Conservation (phyloP, 139 green algal genomes). For the Nannochloris sp. region DNA sequence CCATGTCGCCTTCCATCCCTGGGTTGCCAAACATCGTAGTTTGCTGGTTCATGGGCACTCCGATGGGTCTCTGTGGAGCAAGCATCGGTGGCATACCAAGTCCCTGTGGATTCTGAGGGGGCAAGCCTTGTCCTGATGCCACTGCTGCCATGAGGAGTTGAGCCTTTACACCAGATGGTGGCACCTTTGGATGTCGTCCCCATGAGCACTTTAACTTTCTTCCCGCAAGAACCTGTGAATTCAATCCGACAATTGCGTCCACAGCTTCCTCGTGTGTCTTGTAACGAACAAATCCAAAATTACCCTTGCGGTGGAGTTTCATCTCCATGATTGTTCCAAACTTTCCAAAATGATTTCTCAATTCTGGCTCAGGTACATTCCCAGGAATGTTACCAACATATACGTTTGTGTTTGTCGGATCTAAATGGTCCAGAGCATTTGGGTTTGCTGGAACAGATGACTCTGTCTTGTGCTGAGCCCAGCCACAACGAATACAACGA, state of each 20-base stretch:
- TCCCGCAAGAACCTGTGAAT: conserved; percentile 28
- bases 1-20: neutral
- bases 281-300: conserved; percentile 61
- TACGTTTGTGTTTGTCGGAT: conserved; percentile 66
- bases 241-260: conserved; percentile 48
- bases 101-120: neutral
- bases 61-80: neutral
- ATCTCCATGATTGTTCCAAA: conserved; percentile 54
- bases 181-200: conserved; percentile 35
- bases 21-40: neutral
- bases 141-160: conserved; percentile 50
- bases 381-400: conserved; percentile 61
- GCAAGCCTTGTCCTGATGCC: conserved; percentile 4
- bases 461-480: conserved; percentile 65
- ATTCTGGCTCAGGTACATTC: conserved; percentile 36
- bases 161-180: conserved; percentile 69
- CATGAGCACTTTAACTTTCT: conserved; percentile 46
- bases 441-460: neutral
- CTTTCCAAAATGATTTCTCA: conserved; percentile 27
- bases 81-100: neutral
- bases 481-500: conserved; percentile 50
- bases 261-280: conserved; percentile 45
- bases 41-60: neutral
- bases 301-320: conserved; percentile 56
- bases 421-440: conserved; percentile 14